phyloP scores from a whole-genome alignment of 2,329 filamentous ascomycete species.

The Colletotrichum truncatum region DNA sequence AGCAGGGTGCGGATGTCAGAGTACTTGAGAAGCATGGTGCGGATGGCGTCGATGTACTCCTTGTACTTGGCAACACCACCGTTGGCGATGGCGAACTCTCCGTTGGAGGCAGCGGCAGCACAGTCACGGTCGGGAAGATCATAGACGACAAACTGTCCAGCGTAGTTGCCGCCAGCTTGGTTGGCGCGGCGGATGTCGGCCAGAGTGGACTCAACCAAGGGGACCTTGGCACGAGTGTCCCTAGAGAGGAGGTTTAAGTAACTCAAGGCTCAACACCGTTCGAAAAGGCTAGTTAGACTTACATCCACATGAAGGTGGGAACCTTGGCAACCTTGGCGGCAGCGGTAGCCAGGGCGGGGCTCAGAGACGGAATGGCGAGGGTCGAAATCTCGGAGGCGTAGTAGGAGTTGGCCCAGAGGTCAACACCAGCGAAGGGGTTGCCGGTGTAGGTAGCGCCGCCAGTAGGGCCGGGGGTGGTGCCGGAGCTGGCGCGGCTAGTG shows the following conservation, averaged over 20 bases:
- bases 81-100: constrained; percentile 61
- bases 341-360: constrained; percentile 61
- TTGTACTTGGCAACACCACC: constrained; percentile 64
- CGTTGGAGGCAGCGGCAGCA: constrained; percentile 64
- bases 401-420: constrained; percentile 62
- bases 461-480: constrained; percentile 38
- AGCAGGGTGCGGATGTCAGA: constrained; percentile 54
- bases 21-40: constrained; percentile 49
- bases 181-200: constrained; percentile 51
- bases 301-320: constrained; percentile 63
- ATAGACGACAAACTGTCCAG: constrained; percentile 63
- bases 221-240: constrained; percentile 59
- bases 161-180: constrained; percentile 48
- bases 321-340: constrained; percentile 61
- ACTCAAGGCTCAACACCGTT: too few relatives aligned
- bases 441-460: constrained; percentile 56
- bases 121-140: constrained; percentile 68
- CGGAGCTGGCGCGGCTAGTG: constrained; percentile 33
- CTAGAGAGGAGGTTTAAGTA: constrained; percentile 41
- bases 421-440: constrained; percentile 62
- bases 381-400: constrained; percentile 64
- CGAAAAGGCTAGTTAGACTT: too few relatives aligned
- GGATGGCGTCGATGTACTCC: constrained; percentile 62
- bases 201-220: constrained; percentile 55
- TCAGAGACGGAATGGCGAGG: constrained; percentile 70